Conservation (phyloP, 345 rosid species). For the Microthlaspi erraticum region DNA sequence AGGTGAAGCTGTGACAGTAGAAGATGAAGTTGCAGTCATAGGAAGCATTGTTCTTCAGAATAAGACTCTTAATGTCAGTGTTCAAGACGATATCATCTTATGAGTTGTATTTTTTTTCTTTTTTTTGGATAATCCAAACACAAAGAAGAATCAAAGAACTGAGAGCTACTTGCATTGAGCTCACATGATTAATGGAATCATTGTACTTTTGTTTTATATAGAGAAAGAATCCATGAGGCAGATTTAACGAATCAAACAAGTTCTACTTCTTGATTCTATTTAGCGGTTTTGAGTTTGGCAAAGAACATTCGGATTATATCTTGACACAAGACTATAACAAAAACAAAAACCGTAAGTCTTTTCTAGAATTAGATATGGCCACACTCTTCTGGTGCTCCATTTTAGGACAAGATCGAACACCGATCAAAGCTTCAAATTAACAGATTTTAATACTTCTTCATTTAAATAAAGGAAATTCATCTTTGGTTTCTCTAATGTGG, state of each 20-base stretch:
- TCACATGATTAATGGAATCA: constrained; percentile 9
- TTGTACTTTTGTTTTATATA: constrained; percentile 5
- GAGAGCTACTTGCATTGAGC: not conserved
- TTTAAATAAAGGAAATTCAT: not conserved
- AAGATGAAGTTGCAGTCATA: constrained; percentile 73
- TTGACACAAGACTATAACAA: too few relatives aligned
- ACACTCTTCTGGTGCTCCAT: too few relatives aligned
- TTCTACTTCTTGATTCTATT: too few relatives aligned
- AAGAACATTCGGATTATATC: too few relatives aligned
- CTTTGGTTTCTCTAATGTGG: not conserved
- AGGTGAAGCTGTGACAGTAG: constrained; percentile 86
- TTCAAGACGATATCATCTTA: constrained; percentile 79
- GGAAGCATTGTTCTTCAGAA: constrained; percentile 86
- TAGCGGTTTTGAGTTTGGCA: too few relatives aligned
- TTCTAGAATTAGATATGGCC: too few relatives aligned
- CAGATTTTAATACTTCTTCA: too few relatives aligned
- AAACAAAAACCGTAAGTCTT: too few relatives aligned
- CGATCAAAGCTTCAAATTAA: too few relatives aligned
- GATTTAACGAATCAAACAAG: too few relatives aligned
- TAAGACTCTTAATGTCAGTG: constrained; percentile 63
- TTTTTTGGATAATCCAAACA: not conserved
- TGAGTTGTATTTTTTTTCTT: constrained; percentile 22
- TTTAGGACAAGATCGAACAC: too few relatives aligned
- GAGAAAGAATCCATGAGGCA: not conserved
- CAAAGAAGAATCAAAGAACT: constrained; percentile 12